A percentile compares a stretch with the other conserved stretches of the same genome.
Evolutionary conservation across 352 stramenopile species (phyloP).

Genomic region (Thraustochytrium sp.): DNA sequence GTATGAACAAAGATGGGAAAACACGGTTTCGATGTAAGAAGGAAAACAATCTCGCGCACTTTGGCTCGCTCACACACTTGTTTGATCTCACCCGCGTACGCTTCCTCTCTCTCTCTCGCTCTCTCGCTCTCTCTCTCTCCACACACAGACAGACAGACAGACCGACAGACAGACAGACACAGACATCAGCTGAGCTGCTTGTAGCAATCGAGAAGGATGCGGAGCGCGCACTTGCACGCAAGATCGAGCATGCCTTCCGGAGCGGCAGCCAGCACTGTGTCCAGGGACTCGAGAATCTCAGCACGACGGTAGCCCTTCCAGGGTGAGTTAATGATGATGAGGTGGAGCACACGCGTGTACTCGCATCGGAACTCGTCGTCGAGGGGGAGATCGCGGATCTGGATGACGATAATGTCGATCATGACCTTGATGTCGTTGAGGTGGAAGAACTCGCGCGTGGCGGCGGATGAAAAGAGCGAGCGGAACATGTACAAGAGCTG

Average conservation of each 20-base stretch:
- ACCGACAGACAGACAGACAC: too few species aligned
- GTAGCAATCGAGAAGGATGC: constrained; percentile 2
- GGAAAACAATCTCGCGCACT: too few species aligned
- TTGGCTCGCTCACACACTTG: too few species aligned
- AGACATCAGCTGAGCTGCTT: not conserved
- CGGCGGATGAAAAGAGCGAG: not conserved
- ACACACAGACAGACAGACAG: too few species aligned
- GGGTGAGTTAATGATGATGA: not conserved
- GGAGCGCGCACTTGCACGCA: not conserved
- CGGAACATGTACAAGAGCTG: constrained; percentile 29
- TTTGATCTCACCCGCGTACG: too few species aligned
- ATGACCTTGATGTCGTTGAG: constrained; percentile 18
- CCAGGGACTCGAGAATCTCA: constrained; percentile 9
- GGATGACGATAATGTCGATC: constrained; percentile 8
- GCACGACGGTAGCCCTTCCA: constrained; percentile 6
- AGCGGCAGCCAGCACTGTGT: not conserved
- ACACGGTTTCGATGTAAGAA: too few species aligned
- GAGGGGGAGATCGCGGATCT: constrained; percentile 13
- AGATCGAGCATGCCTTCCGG: not conserved
- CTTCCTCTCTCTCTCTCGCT: too few species aligned
- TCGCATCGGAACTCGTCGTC: constrained; percentile 32
- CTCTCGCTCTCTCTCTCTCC: too few species aligned
- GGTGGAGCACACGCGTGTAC: constrained; percentile 2
- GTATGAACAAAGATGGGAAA: too few species aligned
- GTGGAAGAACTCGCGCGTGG: constrained; percentile 17